Percentiles rank a stretch among this genome's conserved stretches.
Evolutionary conservation across 1,284 basidiomycete genomes (phyloP).

Genomic region (Polyporus tsugae): DNA sequence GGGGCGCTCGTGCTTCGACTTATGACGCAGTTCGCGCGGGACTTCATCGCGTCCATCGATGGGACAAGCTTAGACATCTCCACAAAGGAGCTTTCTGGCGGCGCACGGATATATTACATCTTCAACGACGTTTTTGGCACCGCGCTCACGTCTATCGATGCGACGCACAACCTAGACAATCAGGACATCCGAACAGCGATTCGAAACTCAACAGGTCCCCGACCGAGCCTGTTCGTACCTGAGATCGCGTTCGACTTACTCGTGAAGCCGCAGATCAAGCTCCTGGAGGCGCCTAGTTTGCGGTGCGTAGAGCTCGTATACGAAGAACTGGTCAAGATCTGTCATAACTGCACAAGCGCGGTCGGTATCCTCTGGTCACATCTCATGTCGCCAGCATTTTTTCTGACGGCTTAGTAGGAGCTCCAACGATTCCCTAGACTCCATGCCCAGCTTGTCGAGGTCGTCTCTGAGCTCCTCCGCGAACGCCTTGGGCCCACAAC

Average conservation of each 20-base stretch:
- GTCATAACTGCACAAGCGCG: conserved; percentile 95
- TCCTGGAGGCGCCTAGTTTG: conserved; percentile 92
- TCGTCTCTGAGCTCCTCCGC: conserved; percentile 95
- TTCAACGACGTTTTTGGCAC: conserved; percentile 99
- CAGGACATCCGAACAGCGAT: conserved; percentile 99
- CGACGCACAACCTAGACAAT: conserved; percentile 90
- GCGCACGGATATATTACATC: conserved; percentile 98
- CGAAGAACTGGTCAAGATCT: conserved; percentile 99
- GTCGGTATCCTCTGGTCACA: conserved; percentile 53
- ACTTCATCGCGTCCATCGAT: conserved; percentile 98
- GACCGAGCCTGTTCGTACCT: conserved; percentile 96
- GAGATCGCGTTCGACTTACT: conserved; percentile 97
- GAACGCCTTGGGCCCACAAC: conserved; percentile 97
- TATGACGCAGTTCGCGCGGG: conserved; percentile 99
- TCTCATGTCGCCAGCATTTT: background rate
- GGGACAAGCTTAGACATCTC: conserved; percentile 98
- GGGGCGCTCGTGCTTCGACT: conserved; percentile 90
- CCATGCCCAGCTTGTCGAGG: conserved; percentile 95
- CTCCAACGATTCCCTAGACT: conserved; percentile 96
- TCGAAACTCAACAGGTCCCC: conserved; percentile 96
- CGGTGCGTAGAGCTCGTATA: conserved; percentile 98
- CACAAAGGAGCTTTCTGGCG: conserved; percentile 98
- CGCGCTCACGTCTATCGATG: conserved; percentile 90
- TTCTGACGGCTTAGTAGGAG: conserved; percentile 62
- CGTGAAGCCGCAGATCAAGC: conserved; percentile 98